These are phyloP conservation scores for Dactylellina parvicollis DNA, from an alignment of 2,329 filamentous ascomycete species.

Conservation along the genomic window DNA sequence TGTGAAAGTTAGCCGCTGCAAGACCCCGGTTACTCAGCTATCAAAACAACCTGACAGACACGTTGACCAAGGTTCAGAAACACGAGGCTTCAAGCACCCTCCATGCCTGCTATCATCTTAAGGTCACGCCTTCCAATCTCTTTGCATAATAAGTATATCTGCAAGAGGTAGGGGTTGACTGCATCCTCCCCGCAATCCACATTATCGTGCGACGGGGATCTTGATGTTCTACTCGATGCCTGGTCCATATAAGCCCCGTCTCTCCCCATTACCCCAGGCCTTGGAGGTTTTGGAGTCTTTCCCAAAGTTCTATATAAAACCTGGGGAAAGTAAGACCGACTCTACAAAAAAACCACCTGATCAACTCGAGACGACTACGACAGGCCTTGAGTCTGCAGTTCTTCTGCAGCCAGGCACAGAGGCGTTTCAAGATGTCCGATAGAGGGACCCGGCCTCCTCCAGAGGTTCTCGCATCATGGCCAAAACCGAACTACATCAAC, in stretches of 20 bases:
- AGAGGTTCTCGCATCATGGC: constrained; percentile 62
- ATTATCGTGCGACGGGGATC: constrained; percentile 29
- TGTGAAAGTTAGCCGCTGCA: constrained; percentile 24
- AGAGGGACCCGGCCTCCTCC: constrained; percentile 58
- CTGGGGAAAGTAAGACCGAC: constrained; percentile 9
- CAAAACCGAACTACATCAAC: constrained; percentile 61
- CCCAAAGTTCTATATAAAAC: constrained; percentile 26
- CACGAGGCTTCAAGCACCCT: constrained; percentile 22
- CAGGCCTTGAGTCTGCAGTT: constrained; percentile 36
- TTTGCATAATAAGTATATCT: constrained; percentile 21
- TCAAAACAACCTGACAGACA: constrained; percentile 9
- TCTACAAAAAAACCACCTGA: constrained; percentile 15
- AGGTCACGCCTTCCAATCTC: constrained; percentile 31
- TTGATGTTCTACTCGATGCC: neutral
- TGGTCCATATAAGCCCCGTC: constrained; percentile 38
- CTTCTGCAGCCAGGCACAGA: constrained; percentile 39
- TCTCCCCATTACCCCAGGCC: constrained; percentile 40
- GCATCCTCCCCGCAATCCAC: constrained; percentile 27
- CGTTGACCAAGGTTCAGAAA: constrained; percentile 10
- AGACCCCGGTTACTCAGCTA: constrained; percentile 3
- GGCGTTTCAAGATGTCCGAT: constrained; percentile 37
- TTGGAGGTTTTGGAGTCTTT: constrained; percentile 25
- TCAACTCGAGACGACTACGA: constrained; percentile 10
- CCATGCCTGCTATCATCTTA: constrained; percentile 7
- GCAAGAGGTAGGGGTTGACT: constrained; percentile 24